Percentiles rank a stretch among this genome's conserved stretches.
These are phyloP conservation scores for Fagus sylvatica DNA, from an alignment of 306 rosid genomes.

Conservation along the genomic window DNA sequence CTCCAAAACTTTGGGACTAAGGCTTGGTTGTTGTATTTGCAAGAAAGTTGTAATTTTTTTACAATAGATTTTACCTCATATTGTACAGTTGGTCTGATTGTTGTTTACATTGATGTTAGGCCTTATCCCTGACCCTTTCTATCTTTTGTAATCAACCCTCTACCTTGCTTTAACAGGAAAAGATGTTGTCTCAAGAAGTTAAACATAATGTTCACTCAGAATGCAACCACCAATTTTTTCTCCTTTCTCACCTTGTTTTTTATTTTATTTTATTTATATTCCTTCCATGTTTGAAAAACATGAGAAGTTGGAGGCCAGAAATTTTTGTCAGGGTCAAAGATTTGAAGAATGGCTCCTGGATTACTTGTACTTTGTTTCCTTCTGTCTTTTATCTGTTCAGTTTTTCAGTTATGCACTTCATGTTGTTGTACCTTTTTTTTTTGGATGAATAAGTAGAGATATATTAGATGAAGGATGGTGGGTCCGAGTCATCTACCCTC, in stretches of 20 bases:
- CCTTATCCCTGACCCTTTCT: no score
- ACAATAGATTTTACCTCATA: no score
- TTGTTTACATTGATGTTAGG: no score
- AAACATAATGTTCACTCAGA: background rate
- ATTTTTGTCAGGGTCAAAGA: background rate
- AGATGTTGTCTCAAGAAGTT: background rate
- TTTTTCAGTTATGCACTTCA: background rate
- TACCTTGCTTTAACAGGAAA: no score
- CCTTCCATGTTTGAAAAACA: background rate
- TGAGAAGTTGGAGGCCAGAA: constrained; percentile 4
- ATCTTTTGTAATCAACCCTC: no score
- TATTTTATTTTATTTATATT: background rate
- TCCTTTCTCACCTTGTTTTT: background rate
- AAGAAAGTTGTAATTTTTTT: no score
- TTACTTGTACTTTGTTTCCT: background rate
- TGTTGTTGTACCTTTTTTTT: background rate
- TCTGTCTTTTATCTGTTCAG: background rate
- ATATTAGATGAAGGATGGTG: no score
- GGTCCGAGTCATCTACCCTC: no score
- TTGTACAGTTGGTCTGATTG: no score
- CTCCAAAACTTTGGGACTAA: no score
- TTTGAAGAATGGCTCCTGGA: background rate
- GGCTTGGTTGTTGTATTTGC: no score
- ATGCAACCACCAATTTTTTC: background rate
- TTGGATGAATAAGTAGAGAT: no score